Evolutionary conservation across 768 basidiomycete species (phyloP).

Genomic region (Boletellus sp.): DNA sequence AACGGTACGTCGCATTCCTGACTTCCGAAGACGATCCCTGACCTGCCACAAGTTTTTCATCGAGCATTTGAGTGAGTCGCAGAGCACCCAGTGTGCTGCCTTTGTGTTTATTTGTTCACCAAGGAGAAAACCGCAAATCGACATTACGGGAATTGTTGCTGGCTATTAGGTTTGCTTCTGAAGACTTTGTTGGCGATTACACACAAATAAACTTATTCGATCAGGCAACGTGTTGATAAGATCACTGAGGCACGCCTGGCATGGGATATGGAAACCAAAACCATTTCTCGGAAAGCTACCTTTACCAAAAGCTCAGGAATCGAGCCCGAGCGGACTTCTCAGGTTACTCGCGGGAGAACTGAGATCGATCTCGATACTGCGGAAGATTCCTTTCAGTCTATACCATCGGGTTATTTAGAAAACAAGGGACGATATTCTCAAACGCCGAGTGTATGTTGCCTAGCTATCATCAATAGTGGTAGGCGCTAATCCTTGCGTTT

Average conservation of each 20-base stretch:
- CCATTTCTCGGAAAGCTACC: constrained; percentile 13
- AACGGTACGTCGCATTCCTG: constrained; percentile 5
- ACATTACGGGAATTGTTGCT: constrained; percentile 22
- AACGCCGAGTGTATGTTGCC: constrained; percentile 14
- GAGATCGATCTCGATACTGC: constrained; percentile 4
- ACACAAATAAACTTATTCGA: neutral
- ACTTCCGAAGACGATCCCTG: neutral
- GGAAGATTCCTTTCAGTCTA: constrained; percentile 3
- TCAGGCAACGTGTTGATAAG: constrained; percentile 17
- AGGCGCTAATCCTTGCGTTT: neutral
- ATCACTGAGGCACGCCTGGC: constrained; percentile 15
- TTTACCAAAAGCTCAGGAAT: constrained; percentile 1
- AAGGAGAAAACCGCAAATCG: constrained; percentile 20
- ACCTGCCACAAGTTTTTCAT: constrained; percentile 26
- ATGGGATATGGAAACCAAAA: constrained; percentile 1
- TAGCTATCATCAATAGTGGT: neutral
- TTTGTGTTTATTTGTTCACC: neutral
- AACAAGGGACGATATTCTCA: constrained; percentile 12
- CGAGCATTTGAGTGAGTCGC: constrained; percentile 24
- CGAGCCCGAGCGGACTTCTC: constrained; percentile 1
- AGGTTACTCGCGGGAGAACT: constrained; percentile 14
- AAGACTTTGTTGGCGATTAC: neutral
- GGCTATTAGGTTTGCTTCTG: constrained; percentile 20
- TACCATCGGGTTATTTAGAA: neutral
- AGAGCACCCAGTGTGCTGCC: neutral